These are phyloP conservation scores for Biscogniauxia sp. DNA, from an alignment of 2,329 filamentous ascomycete genomes.

Conservation along the genomic window DNA sequence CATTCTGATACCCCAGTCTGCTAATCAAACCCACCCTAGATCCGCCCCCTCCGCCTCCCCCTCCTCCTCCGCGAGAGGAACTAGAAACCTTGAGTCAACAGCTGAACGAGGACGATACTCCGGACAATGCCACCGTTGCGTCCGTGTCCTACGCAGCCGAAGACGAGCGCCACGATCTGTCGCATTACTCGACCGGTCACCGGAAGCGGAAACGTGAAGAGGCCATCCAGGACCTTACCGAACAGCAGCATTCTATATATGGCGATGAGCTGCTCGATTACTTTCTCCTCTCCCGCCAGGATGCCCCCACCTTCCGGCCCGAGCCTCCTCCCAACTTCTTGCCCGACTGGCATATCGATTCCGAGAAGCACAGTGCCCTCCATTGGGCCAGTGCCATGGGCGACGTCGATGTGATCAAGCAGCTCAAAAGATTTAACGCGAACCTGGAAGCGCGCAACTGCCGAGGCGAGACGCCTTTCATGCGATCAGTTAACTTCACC, in stretches of 20 bases:
- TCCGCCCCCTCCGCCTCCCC: constrained; percentile 22
- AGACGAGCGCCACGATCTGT: constrained; percentile 71
- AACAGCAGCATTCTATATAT: constrained; percentile 86
- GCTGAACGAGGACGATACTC: constrained; percentile 74
- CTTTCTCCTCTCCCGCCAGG: constrained; percentile 82
- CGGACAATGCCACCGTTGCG: constrained; percentile 78
- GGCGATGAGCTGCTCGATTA: constrained; percentile 94
- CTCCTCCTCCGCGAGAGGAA: constrained; percentile 48
- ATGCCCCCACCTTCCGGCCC: constrained; percentile 69
- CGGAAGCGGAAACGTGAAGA: constrained; percentile 77
- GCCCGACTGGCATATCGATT: constrained; percentile 89
- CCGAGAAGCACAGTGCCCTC: constrained; percentile 85
- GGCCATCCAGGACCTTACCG: constrained; percentile 59
- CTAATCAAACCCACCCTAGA: constrained; percentile 30
- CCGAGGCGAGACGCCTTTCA: constrained; percentile 84
- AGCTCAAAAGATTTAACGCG: constrained; percentile 79
- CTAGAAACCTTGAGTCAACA: constrained; percentile 62
- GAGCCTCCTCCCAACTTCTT: constrained; percentile 84
- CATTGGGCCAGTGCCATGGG: constrained; percentile 99
- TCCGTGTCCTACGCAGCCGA: constrained; percentile 85
- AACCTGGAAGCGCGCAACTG: constrained; percentile 68
- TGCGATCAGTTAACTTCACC: constrained; percentile 92
- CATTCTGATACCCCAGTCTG: not conserved
- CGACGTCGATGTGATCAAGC: constrained; percentile 85
- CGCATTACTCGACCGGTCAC: constrained; percentile 59